Conservation (phyloP, 2,329 filamentous ascomycete genomes). For the Xylaria sp. region DNA sequence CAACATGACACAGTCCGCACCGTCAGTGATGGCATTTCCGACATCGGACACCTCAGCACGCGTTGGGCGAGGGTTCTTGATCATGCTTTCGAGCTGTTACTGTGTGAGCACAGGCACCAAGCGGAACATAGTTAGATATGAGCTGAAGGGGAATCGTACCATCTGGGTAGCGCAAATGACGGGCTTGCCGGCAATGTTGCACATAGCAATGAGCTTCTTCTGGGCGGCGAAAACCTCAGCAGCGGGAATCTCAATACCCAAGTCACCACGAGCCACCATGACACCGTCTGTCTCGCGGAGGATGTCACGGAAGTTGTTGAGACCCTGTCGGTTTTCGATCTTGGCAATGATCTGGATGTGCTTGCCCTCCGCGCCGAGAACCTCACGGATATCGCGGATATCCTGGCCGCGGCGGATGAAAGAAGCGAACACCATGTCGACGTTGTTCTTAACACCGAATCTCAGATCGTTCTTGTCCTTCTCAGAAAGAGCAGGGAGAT, state of each 20-base stretch:
- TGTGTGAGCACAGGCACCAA: constrained; percentile 18
- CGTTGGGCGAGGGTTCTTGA: constrained; percentile 98
- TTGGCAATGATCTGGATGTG: constrained; percentile 99
- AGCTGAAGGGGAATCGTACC: constrained; percentile 50
- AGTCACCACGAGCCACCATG: constrained; percentile 98
- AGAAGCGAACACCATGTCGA: constrained; percentile 99
- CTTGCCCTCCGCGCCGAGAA: constrained; percentile 90
- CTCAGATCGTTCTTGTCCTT: constrained; percentile 95
- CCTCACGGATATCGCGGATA: constrained; percentile 88
- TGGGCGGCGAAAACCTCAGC: constrained; percentile 99
- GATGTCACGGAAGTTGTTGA: constrained; percentile 99
- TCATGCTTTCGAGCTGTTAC: constrained; percentile 88
- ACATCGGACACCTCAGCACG: constrained; percentile 99
- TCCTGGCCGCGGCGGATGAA: constrained; percentile 97
- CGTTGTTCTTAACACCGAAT: constrained; percentile 98
- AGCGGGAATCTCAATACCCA: constrained; percentile 98
- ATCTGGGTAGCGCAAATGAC: constrained; percentile 99
- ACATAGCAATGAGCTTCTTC: constrained; percentile 99
- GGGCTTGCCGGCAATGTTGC: constrained; percentile 98
- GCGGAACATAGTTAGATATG: background rate
- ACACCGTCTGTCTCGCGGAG: constrained; percentile 95
- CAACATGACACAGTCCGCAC: constrained; percentile 99
- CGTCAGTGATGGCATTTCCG: constrained; percentile 96
- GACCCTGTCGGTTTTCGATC: constrained; percentile 99
- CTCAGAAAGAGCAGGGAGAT: constrained; percentile 95